phyloP scores from a whole-genome alignment of 2,329 filamentous ascomycete species.

The Fonsecaea nubica region DNA sequence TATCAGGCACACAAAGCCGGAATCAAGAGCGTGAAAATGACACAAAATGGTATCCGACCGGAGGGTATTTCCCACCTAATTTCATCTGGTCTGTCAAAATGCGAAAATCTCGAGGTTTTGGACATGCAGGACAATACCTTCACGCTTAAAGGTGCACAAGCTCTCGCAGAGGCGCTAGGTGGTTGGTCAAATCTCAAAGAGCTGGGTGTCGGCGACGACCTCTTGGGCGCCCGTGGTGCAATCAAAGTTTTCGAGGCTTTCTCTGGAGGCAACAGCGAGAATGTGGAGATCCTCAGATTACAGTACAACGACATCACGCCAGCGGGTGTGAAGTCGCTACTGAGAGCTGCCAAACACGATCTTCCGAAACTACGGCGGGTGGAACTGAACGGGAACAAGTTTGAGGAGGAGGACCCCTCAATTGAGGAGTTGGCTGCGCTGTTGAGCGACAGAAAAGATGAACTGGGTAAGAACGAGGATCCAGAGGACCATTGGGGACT shows the following conservation, averaged over 20 bases:
- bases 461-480: slow-evolving; percentile 64
- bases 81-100: slow-evolving; percentile 75
- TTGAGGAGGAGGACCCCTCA: slow-evolving; percentile 80
- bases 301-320: slow-evolving; percentile 95
- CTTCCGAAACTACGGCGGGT: slow-evolving; percentile 82
- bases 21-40: slow-evolving; percentile 90
- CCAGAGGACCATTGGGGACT: slow-evolving; percentile 84
- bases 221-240: slow-evolving; percentile 79
- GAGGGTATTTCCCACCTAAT: slow-evolving; percentile 87
- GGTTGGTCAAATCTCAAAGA: slow-evolving; percentile 79
- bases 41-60: slow-evolving; percentile 95
- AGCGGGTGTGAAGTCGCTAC: slow-evolving; percentile 73
- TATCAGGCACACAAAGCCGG: slow-evolving; percentile 79
- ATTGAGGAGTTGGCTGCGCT: slow-evolving; percentile 72
- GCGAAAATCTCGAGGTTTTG: slow-evolving; percentile 72
- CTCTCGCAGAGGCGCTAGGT: slow-evolving; percentile 75
- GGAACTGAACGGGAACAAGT: slow-evolving; percentile 96
- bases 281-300: slow-evolving; percentile 79
- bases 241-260: slow-evolving; percentile 76
- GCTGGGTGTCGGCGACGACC: slow-evolving; percentile 86
- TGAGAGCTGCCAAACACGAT: slow-evolving; percentile 68
- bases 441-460: slow-evolving; percentile 79
- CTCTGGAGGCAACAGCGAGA: slow-evolving; percentile 74
- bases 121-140: slow-evolving; percentile 99
- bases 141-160: slow-evolving; percentile 77